phyloP scores from a whole-genome alignment of 257 asterid species.

The Coffea canephora region DNA sequence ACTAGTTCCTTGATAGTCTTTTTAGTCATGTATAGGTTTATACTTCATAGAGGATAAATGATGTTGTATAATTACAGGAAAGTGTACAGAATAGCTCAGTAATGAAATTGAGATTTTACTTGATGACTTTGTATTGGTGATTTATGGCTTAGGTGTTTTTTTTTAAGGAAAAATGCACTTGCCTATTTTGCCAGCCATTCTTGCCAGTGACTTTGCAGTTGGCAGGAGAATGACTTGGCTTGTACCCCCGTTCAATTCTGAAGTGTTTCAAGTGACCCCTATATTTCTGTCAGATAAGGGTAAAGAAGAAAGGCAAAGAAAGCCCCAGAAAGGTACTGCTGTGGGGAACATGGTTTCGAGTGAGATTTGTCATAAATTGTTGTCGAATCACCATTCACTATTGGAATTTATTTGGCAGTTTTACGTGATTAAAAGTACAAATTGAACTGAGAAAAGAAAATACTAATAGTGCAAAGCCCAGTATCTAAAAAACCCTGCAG shows the following conservation, averaged over 20 bases:
- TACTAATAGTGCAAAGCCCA: not conserved
- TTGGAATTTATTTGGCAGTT: too few species aligned
- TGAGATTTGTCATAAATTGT: not conserved
- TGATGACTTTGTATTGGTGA: too few species aligned
- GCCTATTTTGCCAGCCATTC: not conserved
- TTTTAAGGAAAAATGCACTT: not conserved
- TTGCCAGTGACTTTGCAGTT: not conserved
- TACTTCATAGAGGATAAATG: not conserved
- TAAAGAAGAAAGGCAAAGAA: too few species aligned
- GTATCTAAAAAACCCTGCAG: not conserved
- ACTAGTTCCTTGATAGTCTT: not conserved
- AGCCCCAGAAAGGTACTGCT: not conserved
- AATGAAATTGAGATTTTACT: conserved; percentile 6
- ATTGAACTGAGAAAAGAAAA: not conserved
- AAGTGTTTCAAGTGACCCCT: not conserved
- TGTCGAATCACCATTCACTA: too few species aligned
- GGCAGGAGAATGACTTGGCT: not conserved
- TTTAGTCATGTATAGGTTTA: not conserved
- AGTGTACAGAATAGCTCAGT: not conserved
- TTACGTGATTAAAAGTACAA: not conserved
- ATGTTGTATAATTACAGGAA: not conserved
- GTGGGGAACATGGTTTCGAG: not conserved
- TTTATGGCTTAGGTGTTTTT: not conserved
- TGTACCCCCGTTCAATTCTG: not conserved
- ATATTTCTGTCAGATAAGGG: too few species aligned